phyloP scores from a whole-genome alignment of 345 rosid genomes.

The Firmiana major region DNA sequence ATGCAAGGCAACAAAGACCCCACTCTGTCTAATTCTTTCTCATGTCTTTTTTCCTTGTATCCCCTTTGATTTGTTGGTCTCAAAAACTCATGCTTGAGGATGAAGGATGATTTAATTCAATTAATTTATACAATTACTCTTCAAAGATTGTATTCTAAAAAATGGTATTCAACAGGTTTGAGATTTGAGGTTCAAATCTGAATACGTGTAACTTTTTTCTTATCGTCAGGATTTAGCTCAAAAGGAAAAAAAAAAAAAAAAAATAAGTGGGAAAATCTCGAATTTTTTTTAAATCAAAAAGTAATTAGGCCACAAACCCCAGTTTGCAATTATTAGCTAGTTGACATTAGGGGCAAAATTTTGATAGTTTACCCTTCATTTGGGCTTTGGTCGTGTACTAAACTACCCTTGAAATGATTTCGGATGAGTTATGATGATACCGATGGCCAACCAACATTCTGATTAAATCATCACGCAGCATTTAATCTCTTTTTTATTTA shows the following conservation, averaged over 20 bases:
- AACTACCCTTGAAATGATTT: slow-evolving; percentile 11
- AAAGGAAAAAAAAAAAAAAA: too few relatives aligned
- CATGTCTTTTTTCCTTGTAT: background rate
- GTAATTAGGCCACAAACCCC: background rate
- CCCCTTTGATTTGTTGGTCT: background rate
- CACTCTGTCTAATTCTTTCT: background rate
- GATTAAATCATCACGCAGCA: background rate
- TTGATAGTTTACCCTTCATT: slow-evolving; percentile 25
- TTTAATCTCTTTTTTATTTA: background rate
- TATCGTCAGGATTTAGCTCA: too few relatives aligned
- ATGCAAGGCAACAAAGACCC: background rate
- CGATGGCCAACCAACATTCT: slow-evolving; percentile 23
- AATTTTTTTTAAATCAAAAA: too few relatives aligned
- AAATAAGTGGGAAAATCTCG: too few relatives aligned
- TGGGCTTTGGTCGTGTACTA: slow-evolving; percentile 4
- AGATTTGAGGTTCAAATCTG: too few relatives aligned
- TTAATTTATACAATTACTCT: too few relatives aligned
- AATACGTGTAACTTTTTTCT: too few relatives aligned
- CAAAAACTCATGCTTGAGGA: background rate
- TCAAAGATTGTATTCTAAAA: too few relatives aligned
- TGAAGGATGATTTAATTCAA: too few relatives aligned
- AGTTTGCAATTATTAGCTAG: background rate
- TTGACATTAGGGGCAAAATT: slow-evolving; percentile 7
- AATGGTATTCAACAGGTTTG: too few relatives aligned
- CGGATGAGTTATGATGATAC: slow-evolving; percentile 14